Percentiles rank a stretch among this genome's conserved stretches.
These are phyloP conservation scores for Ilyonectria sp. DNA, from an alignment of 2,329 filamentous ascomycete genomes.

Conservation along the genomic window DNA sequence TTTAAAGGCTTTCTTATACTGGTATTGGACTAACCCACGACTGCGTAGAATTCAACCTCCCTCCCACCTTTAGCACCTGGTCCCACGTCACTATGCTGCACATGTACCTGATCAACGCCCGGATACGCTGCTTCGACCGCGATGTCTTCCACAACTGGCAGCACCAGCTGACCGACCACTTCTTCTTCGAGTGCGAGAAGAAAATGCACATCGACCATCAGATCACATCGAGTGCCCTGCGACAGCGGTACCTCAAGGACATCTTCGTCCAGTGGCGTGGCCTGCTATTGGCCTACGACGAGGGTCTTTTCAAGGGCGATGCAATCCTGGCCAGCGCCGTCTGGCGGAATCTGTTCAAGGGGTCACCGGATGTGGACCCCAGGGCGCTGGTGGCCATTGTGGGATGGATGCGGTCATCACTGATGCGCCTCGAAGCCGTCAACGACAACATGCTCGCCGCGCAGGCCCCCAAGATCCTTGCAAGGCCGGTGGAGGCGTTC, in stretches of 20 bases:
- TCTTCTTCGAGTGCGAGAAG: constrained; percentile 91
- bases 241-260: constrained; percentile 84
- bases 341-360: constrained; percentile 95
- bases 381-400: constrained; percentile 68
- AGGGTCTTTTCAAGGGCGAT: constrained; percentile 83
- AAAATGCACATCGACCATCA: constrained; percentile 87
- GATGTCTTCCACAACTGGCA: constrained; percentile 83
- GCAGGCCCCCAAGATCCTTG: constrained; percentile 52
- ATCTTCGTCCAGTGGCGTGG: constrained; percentile 95
- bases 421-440: constrained; percentile 65
- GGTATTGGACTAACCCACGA: constrained; percentile 14
- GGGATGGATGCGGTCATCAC: constrained; percentile 67
- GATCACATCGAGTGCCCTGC: constrained; percentile 70
- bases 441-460: constrained; percentile 60
- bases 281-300: constrained; percentile 86
- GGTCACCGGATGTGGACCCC: constrained; percentile 66
- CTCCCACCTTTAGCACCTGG: constrained; percentile 95
- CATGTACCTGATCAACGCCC: constrained; percentile 91
- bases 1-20: too few relatives aligned
- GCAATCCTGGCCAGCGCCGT: constrained; percentile 85
- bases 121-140: constrained; percentile 83
- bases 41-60: constrained; percentile 78
- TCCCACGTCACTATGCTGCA: constrained; percentile 96
- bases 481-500: constrained; percentile 59
- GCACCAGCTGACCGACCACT: constrained; percentile 93